phyloP scores from a whole-genome alignment of 108 stramenopile genomes.

The Parmales sp. region DNA sequence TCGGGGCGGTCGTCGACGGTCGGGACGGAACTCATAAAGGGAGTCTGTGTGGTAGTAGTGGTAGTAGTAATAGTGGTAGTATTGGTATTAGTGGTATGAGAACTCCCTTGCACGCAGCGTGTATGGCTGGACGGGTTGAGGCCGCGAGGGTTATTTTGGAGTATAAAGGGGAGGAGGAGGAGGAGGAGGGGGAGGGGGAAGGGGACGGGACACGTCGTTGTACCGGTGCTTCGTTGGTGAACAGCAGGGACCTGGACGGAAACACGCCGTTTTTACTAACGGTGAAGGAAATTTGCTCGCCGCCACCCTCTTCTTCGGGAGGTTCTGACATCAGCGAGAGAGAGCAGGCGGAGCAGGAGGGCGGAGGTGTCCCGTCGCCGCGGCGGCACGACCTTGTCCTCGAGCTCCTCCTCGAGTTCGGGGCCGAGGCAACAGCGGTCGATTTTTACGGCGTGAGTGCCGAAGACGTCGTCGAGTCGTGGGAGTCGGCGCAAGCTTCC shows the following conservation, averaged over 20 bases:
- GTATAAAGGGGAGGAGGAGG: too few species aligned
- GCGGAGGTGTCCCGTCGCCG: too few species aligned
- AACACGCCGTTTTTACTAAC: background rate
- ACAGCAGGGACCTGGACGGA: background rate
- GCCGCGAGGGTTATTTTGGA: background rate
- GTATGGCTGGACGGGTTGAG: background rate
- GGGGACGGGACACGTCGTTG: too few species aligned
- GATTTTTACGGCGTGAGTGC: background rate
- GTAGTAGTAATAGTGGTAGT: too few species aligned
- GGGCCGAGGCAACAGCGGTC: background rate
- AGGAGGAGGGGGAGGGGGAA: too few species aligned
- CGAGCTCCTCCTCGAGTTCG: background rate
- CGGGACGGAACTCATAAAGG: too few species aligned
- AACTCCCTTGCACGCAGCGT: constrained; percentile 1
- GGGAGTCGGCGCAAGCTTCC: too few species aligned
- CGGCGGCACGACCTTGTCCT: background rate
- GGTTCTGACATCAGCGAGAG: background rate
- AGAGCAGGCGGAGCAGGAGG: too few species aligned
- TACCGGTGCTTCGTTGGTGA: too few species aligned
- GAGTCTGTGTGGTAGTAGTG: too few species aligned
- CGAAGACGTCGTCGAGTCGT: background rate
- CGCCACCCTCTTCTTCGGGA: background rate
- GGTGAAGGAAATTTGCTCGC: background rate
- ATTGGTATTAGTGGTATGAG: too few species aligned
- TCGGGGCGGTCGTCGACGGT: too few species aligned